Conservation (phyloP, 805 yeast genomes). For the Allodekkera sacchari region DNA sequence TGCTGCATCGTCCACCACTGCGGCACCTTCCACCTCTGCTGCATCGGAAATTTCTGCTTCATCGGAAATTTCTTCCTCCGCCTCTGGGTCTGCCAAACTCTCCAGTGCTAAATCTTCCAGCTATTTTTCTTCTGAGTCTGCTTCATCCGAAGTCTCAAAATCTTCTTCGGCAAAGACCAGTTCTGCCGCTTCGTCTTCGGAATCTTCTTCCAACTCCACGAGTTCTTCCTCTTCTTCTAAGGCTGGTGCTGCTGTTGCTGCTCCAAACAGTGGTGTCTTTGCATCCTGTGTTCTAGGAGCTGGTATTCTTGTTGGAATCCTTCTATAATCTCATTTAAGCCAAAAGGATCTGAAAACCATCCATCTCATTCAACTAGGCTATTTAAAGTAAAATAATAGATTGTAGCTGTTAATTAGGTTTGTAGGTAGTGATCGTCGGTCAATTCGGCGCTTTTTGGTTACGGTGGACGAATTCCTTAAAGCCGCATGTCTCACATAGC, state of each 20-base stretch:
- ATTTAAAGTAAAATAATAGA: too few species aligned
- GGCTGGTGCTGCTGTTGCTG: slow-evolving; percentile 1
- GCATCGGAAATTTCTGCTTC: slow-evolving; percentile 2
- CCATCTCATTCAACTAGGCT: too few species aligned
- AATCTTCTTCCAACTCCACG: slow-evolving; percentile 1
- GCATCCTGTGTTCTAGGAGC: too few species aligned
- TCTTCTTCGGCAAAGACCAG: background rate
- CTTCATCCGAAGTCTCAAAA: background rate
- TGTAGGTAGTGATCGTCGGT: too few species aligned
- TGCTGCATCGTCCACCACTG: slow-evolving; percentile 4
- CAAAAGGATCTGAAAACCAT: too few species aligned
- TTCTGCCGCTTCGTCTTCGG: background rate
- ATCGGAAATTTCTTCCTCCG: slow-evolving; percentile 1
- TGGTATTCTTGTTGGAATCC: too few species aligned
- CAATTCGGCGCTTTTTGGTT: too few species aligned
- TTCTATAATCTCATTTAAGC: too few species aligned
- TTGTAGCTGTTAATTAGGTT: too few species aligned
- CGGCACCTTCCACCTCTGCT: slow-evolving; percentile 5
- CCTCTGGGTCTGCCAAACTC: slow-evolving; percentile 2
- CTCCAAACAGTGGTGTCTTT: too few species aligned
- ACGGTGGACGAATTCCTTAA: too few species aligned
- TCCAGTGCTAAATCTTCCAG: slow-evolving; percentile 2
- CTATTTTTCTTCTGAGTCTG: slow-evolving; percentile 1
- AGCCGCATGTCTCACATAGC: too few species aligned
- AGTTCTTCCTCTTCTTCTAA: slow-evolving; percentile 1